Percentiles rank a stretch among this genome's conserved stretches.
Evolutionary conservation across 2,329 filamentous ascomycete species (phyloP).

Genomic region (Capronia coronata): DNA sequence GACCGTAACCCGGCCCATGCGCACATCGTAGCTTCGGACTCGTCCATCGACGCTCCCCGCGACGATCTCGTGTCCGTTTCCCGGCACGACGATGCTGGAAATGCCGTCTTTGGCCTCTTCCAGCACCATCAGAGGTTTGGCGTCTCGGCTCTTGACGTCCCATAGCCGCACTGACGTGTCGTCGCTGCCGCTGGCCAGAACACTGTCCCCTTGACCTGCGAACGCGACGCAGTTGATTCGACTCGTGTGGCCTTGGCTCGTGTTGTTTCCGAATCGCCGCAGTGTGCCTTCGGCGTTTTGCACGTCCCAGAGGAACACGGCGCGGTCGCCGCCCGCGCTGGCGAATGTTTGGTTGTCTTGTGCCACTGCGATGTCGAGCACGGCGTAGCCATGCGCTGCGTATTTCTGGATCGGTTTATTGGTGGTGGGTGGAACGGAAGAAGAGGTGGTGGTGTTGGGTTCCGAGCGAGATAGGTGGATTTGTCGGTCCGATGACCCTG

Average conservation of each 20-base stretch:
- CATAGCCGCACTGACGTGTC: constrained; percentile 72
- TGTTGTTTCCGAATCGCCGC: constrained; percentile 61
- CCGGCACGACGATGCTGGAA: constrained; percentile 14
- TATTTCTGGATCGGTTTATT: constrained; percentile 75
- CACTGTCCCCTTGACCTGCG: constrained; percentile 62
- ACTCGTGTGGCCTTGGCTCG: constrained; percentile 55
- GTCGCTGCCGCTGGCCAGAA: constrained; percentile 66
- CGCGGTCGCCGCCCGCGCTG: constrained; percentile 81
- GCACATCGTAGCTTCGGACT: constrained; percentile 73
- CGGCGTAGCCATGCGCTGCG: constrained; percentile 82
- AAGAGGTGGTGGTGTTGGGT: constrained; percentile 31
- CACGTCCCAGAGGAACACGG: constrained; percentile 93
- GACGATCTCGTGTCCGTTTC: constrained; percentile 46
- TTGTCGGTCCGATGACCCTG: constrained; percentile 75
- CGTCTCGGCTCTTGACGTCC: constrained; percentile 54
- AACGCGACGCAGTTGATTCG: constrained; percentile 75
- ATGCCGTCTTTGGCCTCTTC: constrained; percentile 64
- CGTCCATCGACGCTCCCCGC: constrained; percentile 78
- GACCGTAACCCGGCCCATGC: constrained; percentile 62
- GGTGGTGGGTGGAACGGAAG: constrained; percentile 24
- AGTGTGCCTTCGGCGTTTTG: constrained; percentile 64
- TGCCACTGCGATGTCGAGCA: constrained; percentile 69
- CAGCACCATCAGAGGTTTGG: constrained; percentile 65
- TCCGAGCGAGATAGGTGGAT: constrained; percentile 74
- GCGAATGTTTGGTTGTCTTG: constrained; percentile 77